Conservation (phyloP, 2,329 filamentous ascomycete genomes). For the Sarocladiaceae sp. region DNA sequence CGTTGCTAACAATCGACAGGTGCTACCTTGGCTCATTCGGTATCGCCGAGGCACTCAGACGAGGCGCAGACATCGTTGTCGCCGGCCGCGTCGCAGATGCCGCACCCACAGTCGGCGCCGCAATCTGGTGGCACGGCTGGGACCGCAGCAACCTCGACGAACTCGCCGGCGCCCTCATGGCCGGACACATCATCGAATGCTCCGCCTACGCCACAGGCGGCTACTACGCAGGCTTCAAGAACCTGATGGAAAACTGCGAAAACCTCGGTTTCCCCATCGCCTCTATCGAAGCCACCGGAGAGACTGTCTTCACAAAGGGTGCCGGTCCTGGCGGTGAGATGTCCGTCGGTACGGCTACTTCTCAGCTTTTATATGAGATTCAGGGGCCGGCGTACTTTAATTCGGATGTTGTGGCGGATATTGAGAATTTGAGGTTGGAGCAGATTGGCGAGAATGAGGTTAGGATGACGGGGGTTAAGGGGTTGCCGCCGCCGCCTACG, state of each 20-base stretch:
- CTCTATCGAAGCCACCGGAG: conserved; percentile 25
- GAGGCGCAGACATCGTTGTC: conserved; percentile 40
- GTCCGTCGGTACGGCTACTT: conserved; percentile 16
- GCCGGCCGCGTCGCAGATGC: conserved; percentile 44
- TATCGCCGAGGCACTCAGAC: conserved; percentile 34
- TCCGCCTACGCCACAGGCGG: conserved; percentile 47
- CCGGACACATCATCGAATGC: conserved; percentile 50
- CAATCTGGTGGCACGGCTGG: conserved; percentile 52
- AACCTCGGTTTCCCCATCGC: conserved; percentile 29
- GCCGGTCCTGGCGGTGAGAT: conserved; percentile 27
- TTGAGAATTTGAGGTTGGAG: conserved; percentile 38
- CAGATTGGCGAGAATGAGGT: conserved; percentile 31
- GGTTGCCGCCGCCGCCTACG: conserved; percentile 17
- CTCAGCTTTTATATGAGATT: conserved; percentile 24
- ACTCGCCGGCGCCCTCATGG: conserved; percentile 43
- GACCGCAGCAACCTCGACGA: conserved; percentile 36
- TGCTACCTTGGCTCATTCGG: conserved; percentile 45
- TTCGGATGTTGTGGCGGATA: conserved; percentile 36
- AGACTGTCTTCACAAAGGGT: conserved; percentile 29
- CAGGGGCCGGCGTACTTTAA: conserved; percentile 41
- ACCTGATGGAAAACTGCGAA: conserved; percentile 17
- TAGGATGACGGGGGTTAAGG: conserved; percentile 24
- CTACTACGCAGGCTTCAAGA: conserved; percentile 46
- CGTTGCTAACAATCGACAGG: neutral
- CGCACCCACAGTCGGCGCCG: conserved; percentile 47